phyloP scores from a whole-genome alignment of 2,329 filamentous ascomycete species.

The Lasiodiplodia sp. region DNA sequence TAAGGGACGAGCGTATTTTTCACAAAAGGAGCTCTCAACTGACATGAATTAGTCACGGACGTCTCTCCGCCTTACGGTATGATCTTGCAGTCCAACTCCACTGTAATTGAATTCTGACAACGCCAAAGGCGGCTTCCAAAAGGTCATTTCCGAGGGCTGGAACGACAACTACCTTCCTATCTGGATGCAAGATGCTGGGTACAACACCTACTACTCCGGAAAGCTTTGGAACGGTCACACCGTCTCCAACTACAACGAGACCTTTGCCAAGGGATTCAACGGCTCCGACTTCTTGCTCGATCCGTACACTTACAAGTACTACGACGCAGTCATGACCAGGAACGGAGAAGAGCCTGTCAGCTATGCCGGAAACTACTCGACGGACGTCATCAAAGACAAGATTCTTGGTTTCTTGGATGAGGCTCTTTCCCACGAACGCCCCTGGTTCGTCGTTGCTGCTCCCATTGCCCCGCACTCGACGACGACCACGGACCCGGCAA shows the following conservation, averaged over 20 bases:
- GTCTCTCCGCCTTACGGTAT: slow-evolving; percentile 59
- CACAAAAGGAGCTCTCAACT: neutral
- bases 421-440: slow-evolving; percentile 60
- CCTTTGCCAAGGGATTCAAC: slow-evolving; percentile 66
- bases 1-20: neutral
- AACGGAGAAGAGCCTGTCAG: slow-evolving; percentile 64
- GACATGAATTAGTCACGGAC: slow-evolving; percentile 56
- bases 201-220: slow-evolving; percentile 76
- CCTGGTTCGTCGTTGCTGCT: slow-evolving; percentile 72
- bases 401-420: slow-evolving; percentile 68
- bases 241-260: slow-evolving; percentile 66
- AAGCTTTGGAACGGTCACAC: slow-evolving; percentile 74
- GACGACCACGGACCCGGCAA: slow-evolving; percentile 63
- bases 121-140: slow-evolving; percentile 63
- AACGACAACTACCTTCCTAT: slow-evolving; percentile 73
- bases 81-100: neutral
- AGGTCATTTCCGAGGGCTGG: slow-evolving; percentile 69
- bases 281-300: slow-evolving; percentile 65
- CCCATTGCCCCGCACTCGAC: slow-evolving; percentile 69
- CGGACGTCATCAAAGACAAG: slow-evolving; percentile 67
- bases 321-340: slow-evolving; percentile 69
- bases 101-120: neutral
- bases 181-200: slow-evolving; percentile 73
- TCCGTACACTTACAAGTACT: slow-evolving; percentile 72
- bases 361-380: slow-evolving; percentile 62